A percentile compares a stretch with the other conserved stretches of the same genome.
Conservation (phyloP, 2,329 filamentous ascomycete genomes). For the Fusarium xyrophilum region DNA sequence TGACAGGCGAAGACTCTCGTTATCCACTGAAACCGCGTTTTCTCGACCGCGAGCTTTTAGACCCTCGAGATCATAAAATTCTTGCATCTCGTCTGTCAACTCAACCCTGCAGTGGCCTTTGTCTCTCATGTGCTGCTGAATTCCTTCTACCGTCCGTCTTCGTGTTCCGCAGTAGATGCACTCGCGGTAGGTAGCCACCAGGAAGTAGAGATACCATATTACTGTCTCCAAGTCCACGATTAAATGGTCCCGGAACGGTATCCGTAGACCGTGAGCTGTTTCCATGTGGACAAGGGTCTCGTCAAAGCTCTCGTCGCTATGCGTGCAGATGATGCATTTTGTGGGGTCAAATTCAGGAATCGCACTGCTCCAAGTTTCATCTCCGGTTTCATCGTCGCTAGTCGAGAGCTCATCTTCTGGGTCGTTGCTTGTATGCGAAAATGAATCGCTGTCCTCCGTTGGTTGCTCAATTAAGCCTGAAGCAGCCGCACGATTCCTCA, state of each 20-base stretch:
- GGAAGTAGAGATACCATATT: slow-evolving; percentile 55
- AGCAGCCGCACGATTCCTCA: slow-evolving; percentile 1
- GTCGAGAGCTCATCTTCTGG: neutral
- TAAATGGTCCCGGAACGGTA: slow-evolving; percentile 50
- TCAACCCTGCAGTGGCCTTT: slow-evolving; percentile 58
- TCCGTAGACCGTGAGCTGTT: slow-evolving; percentile 54
- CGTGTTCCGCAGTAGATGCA: slow-evolving; percentile 59
- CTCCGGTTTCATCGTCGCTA: neutral
- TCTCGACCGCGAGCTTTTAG: neutral
- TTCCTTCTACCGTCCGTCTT: slow-evolving; percentile 51
- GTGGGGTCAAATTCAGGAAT: slow-evolving; percentile 36
- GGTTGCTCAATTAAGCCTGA: neutral
- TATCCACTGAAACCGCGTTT: neutral
- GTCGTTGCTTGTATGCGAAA: neutral
- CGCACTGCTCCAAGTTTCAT: neutral
- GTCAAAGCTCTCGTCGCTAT: slow-evolving; percentile 41
- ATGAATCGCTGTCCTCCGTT: neutral
- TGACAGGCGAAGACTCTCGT: slow-evolving; percentile 13
- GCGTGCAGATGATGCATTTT: slow-evolving; percentile 54
- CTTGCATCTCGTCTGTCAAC: slow-evolving; percentile 44
- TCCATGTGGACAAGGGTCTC: slow-evolving; percentile 57
- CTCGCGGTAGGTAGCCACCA: slow-evolving; percentile 57
- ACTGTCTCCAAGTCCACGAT: slow-evolving; percentile 56
- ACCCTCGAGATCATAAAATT: slow-evolving; percentile 49
- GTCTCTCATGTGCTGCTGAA: slow-evolving; percentile 59